A percentile compares a stretch with the other conserved stretches of the same genome.
Evolutionary conservation across 495 filamentous ascomycete genomes (phyloP).

Genomic region (Penicillium arizonense): DNA sequence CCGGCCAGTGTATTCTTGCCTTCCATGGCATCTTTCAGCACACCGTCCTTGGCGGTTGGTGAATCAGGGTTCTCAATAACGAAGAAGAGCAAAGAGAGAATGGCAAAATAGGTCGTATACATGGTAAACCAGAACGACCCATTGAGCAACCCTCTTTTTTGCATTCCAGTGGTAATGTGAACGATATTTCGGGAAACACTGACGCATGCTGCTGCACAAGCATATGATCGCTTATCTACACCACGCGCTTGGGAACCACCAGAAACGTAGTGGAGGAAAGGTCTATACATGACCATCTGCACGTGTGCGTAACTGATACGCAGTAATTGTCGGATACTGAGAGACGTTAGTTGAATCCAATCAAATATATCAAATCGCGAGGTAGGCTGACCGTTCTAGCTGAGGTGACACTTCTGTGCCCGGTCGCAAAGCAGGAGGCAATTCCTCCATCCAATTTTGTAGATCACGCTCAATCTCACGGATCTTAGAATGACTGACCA

Average conservation of each 20-base stretch:
- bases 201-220: slow-evolving; percentile 89
- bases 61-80: slow-evolving; percentile 87
- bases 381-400: slow-evolving; percentile 66
- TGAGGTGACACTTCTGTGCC: slow-evolving; percentile 70
- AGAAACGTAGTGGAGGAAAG: slow-evolving; percentile 93
- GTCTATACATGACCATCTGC: slow-evolving; percentile 92
- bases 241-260: slow-evolving; percentile 61
- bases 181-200: slow-evolving; percentile 92
- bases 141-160: slow-evolving; percentile 74
- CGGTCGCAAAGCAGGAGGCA: slow-evolving; percentile 73
- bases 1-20: slow-evolving; percentile 78
- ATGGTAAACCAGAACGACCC: slow-evolving; percentile 97
- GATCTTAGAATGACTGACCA: slow-evolving; percentile 85
- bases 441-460: slow-evolving; percentile 75
- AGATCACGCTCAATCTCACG: slow-evolving; percentile 88
- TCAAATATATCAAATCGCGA: not conserved
- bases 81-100: slow-evolving; percentile 85
- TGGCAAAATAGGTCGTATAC: slow-evolving; percentile 94
- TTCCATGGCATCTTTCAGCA: slow-evolving; percentile 78
- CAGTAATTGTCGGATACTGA: slow-evolving; percentile 79
- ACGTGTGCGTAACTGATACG: slow-evolving; percentile 87
- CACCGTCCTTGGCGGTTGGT: slow-evolving; percentile 64
- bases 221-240: slow-evolving; percentile 84
- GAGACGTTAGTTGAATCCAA: slow-evolving; percentile 3
- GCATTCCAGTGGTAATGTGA: slow-evolving; percentile 88